Evolutionary conservation across 306 rosid species (phyloP), one percentile per base, ranked within the genome.

Genomic region (Lotus japonicus): DNA sequence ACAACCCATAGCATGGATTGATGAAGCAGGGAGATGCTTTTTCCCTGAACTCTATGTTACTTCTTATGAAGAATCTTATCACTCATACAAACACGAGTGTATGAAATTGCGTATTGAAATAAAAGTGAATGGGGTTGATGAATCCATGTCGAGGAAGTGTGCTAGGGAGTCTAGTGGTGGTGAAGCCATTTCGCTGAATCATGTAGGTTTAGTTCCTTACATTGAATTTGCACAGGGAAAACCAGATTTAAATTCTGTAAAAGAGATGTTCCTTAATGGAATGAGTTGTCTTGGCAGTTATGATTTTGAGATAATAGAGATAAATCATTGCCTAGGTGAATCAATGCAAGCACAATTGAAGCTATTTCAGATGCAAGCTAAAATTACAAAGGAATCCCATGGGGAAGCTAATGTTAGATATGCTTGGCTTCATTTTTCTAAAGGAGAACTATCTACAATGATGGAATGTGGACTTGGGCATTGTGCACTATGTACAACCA

Each of bases 1-100:
- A 21, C 77, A 86, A 49, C 96, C 89, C 57, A 84, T 92, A 56
- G 98, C 91, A 9, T 92, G 96, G 95, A 92, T 92, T 67, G 98
- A 92, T 77, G 92, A 86, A 58, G 66, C 83, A 26, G 95, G 84
- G 45, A 11, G 39, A 45, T 92, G 95, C 82, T 92, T 89, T 83
- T 92, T 92, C 80, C 98, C 98, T 4, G 95, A 89, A 81, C 73
- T 72, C 52, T 85, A 21, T 81, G 68, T 68, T 35, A 64, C 73
- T 28, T 75, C 73, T 13, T 73, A 71, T 14, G 81, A 79, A 50
- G 80, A 73, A n/a, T 58, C 70, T 7, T 8, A 28, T 72, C n/a
- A n/a, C n/a, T 48, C 43, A 50, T 48, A 46, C 57, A 31, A 66
- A 11, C 48, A 60, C 35, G 80, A 74, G 43, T 42, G 36, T 74